Evolutionary conservation across 805 yeast genomes (phyloP), one percentile per base, ranked within the genome.

Genomic region (Monosporozyma solicola): DNA sequence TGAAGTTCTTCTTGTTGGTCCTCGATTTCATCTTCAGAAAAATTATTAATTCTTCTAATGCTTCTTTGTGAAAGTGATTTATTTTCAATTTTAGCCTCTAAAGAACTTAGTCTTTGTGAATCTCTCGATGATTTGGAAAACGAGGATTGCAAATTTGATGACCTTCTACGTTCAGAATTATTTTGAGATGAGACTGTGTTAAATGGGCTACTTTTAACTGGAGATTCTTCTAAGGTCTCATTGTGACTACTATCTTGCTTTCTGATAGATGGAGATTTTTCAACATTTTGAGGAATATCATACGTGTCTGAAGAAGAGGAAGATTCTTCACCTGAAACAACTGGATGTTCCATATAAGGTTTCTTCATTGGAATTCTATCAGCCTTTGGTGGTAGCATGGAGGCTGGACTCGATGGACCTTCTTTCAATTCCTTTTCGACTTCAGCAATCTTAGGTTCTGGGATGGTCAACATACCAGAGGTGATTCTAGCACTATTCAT

Each of bases 381-480:
- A 2, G 68, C 57, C 48, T 61, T 66, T 4, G 67, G 59, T 9
- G 72, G 72, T 35, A 69, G 49, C 10, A 65, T 24, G 1, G 67
- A 60, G 3, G 70, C 60, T 8, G 73, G 72, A 50, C 74, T 63
- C 55, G 74, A 66, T 15, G 69, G 70, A 13, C 75, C 76, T 50
- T 72, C 73, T 25, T 64, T 60, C 16, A 73, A 60, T 44, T 67
- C 68, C 45, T 66, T 71, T 53, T 70, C 74, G 10, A 72, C 67
- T 52, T 72, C 77, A 22, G 71, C 64, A 51, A 73, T 60, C 57
- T 66, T 71, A 22, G 77, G 76, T 55, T 73, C 77, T 2, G 78
- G 78, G 25, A 71, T 72, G 13, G 72, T 61, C 24, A 74, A 59
- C 73, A 72, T 73, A 13, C 77, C 77, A 1, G 76, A 72, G 1